These are phyloP conservation scores for Citrullus amarus DNA, from an alignment of 306 rosid species.

Conservation along the genomic window DNA sequence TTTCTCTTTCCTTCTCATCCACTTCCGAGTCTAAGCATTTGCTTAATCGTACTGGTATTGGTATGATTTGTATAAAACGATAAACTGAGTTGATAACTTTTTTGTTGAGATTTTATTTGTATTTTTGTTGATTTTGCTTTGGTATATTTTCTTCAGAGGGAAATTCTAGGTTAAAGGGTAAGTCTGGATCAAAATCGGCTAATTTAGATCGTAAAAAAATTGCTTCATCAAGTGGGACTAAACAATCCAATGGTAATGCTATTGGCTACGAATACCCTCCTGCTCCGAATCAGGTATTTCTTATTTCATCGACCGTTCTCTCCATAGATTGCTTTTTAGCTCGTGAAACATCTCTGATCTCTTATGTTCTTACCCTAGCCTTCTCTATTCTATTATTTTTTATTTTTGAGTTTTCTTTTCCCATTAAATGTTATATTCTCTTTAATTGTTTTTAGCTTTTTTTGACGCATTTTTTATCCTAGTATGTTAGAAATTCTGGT, in stretches of 20 bases:
- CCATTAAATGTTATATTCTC: not conserved
- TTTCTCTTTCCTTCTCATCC: not conserved
- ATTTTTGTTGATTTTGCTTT: constrained; percentile 15
- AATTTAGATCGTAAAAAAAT: constrained; percentile 23
- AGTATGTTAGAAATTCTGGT: not conserved
- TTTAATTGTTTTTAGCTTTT: not conserved
- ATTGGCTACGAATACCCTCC: constrained; percentile 59
- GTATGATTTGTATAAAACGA: not conserved
- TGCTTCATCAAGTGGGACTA: constrained; percentile 29
- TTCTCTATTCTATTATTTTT: no score
- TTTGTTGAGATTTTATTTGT: constrained; percentile 1
- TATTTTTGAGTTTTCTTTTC: no score
- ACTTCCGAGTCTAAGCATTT: not conserved
- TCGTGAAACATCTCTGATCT: no score
- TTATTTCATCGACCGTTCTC: not conserved
- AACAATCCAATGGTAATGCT: constrained; percentile 22
- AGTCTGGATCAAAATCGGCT: constrained; percentile 32
- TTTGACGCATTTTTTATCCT: not conserved
- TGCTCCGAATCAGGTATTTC: constrained; percentile 38
- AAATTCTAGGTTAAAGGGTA: constrained; percentile 19
- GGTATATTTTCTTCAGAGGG: constrained; percentile 36
- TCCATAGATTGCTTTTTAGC: not conserved
- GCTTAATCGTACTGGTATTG: not conserved
- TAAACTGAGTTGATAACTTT: not conserved
- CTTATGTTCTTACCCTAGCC: not conserved